Base-by-base conservation (phyloP, 2,329 filamentous ascomycete genomes). In the Macroventuria anomochaeta region DNA sequence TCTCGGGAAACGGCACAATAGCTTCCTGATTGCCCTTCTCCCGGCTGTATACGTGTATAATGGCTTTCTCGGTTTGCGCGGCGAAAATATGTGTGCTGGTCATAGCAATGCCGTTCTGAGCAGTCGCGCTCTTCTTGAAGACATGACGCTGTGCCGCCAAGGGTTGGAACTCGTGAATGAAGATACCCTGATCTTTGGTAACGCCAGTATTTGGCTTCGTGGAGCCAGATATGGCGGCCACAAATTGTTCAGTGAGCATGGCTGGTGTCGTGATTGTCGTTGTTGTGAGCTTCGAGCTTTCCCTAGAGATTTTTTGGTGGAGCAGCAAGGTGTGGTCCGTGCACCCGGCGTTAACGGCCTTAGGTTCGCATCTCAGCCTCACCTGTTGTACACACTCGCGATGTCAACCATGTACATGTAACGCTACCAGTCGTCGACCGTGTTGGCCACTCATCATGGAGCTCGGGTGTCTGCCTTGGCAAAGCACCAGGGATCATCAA, bases 71-170 rank as follows among this genome's bases (percentile, higher is more conserved):
- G 42, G 89, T 83, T 74, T 99, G 95, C 3, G 91, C 93, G 3
- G 93, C 89, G 72, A 96, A 99, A 39, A 97, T 82, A 72, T 99
- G 95, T 17, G 88, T 88, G 37, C 85, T 81, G 75, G 84, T 96
- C 64, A 93, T 83, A 25, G 91, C 93, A 49, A 99, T 79, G 64
- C 90, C 88, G 74, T 93, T 90, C 53, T 83, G 80, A 21, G 88
- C 83, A n/a, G 88, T 86, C 13, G 90, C 89, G 79, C 90, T 96
- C 79, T 96, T 97, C 82, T 97, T 97, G 82, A 95, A 93, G 40
- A 88, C 84, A 58, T 86, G 81, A 68, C 88, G 88, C 70, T 92
- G 85, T n/a, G 85, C 83, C 59, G 88, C 84, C 47, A 88, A 83
- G 33, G 93, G 93, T 66, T 91, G 89, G 65, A 92, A 83, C 59